Evolutionary conservation across 306 rosid species (phyloP).

Genomic region (Acacia crassicarpa): DNA sequence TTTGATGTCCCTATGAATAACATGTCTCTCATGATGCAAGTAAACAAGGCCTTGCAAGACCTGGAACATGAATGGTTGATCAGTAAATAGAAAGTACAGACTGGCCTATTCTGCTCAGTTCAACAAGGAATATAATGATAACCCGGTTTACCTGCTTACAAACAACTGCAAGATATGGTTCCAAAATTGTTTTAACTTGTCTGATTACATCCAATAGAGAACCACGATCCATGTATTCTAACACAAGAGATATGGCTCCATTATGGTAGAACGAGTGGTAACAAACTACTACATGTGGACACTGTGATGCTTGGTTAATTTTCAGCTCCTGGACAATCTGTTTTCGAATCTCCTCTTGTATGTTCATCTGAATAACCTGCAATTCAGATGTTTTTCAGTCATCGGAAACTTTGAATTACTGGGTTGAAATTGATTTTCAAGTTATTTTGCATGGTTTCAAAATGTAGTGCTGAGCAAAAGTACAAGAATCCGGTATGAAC

Average conservation of each 20-base stretch:
- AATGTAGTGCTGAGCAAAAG: neutral
- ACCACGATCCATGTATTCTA: conserved; percentile 99
- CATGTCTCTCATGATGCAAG: conserved; percentile 91
- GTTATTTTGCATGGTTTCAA: conserved; percentile 15
- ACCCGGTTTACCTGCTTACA: conserved; percentile 81
- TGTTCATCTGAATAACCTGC: conserved; percentile 97
- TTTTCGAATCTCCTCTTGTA: conserved; percentile 92
- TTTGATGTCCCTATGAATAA: conserved; percentile 95
- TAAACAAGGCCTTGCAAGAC: conserved; percentile 94
- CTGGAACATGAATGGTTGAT: conserved; percentile 46
- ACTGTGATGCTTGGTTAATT: conserved; percentile 96
- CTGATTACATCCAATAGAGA: conserved; percentile 82
- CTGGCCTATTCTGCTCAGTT: conserved; percentile 17
- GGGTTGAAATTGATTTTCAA: conserved; percentile 2
- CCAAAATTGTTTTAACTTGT: conserved; percentile 94
- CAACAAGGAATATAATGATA: conserved; percentile 18
- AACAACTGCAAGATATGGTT: conserved; percentile 97
- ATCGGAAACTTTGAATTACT: neutral
- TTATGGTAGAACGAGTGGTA: conserved; percentile 94
- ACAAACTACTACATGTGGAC: conserved; percentile 91
- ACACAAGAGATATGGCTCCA: conserved; percentile 86
- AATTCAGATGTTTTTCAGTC: conserved; percentile 13
- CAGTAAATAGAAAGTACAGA: conserved; percentile 8
- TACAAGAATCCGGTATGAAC: conserved; percentile 7
- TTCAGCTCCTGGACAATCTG: conserved; percentile 98